These are phyloP conservation scores for Penicillium concentricum DNA, from an alignment of 2,329 filamentous ascomycete species.

Conservation along the genomic window DNA sequence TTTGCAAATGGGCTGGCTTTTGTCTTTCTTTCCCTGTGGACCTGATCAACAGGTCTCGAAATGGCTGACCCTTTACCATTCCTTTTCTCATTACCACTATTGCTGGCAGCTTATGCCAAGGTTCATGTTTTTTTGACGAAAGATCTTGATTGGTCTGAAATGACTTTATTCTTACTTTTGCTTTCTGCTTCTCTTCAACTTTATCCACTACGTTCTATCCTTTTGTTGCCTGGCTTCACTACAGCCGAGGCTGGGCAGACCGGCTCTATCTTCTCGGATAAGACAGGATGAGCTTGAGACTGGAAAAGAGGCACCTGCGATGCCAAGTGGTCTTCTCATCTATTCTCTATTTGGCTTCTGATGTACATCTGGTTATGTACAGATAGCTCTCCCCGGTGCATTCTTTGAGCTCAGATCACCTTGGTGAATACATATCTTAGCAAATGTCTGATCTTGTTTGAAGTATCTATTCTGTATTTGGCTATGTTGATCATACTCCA, in stretches of 20 bases:
- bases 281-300: conserved; percentile 2
- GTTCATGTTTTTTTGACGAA: conserved; percentile 19
- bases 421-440: conserved; percentile 19
- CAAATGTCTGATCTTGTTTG: conserved; percentile 1
- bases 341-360: conserved; percentile 13
- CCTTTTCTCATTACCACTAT: conserved; percentile 11
- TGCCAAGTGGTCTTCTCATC: conserved; percentile 1
- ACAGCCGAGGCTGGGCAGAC: background rate
- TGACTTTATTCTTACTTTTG: conserved; percentile 16
- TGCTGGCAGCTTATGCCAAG: conserved; percentile 4
- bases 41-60: background rate
- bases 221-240: background rate
- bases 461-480: conserved; percentile 1
- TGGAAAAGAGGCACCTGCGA: background rate
- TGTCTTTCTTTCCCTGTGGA: conserved; percentile 4
- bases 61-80: conserved; percentile 7
- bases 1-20: conserved; percentile 7
- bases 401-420: conserved; percentile 2
- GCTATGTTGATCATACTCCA: conserved; percentile 4
- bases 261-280: conserved; percentile 5
- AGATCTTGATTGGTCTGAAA: conserved; percentile 23
- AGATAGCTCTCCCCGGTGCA: conserved; percentile 6
- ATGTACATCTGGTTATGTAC: conserved; percentile 29
- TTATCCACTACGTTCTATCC: conserved; percentile 1
- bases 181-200: conserved; percentile 1